Evolutionary conservation across 805 yeast species (phyloP).

Genomic region (Saccharomycopsis fodiens): DNA sequence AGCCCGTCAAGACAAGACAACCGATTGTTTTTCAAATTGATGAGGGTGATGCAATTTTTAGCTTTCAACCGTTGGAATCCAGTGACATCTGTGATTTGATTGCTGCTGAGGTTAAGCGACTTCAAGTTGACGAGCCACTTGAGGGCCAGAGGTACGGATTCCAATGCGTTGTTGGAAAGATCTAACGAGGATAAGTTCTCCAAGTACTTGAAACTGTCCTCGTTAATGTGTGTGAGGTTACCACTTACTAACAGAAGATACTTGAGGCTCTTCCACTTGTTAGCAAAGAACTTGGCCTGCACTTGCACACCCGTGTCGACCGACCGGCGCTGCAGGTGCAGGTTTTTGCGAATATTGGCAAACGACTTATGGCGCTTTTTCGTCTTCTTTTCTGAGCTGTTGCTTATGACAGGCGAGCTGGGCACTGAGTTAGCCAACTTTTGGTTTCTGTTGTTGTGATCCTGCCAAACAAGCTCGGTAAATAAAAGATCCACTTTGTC

Average conservation of each 20-base stretch:
- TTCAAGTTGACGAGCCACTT: conserved; percentile 40
- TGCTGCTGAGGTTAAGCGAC: conserved; percentile 46
- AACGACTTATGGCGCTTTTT: conserved; percentile 19
- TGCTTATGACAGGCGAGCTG: conserved; percentile 3
- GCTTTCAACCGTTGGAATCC: conserved; percentile 25
- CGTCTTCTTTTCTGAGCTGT: conserved; percentile 13
- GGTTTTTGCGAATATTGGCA: conserved; percentile 16
- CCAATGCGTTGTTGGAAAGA: conserved; percentile 45
- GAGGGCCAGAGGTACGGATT: conserved; percentile 46
- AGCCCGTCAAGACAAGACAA: conserved; percentile 36
- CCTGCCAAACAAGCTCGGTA: conserved; percentile 46
- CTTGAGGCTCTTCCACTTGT: conserved; percentile 32
- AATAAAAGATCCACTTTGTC: conserved; percentile 45
- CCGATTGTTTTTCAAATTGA: conserved; percentile 45
- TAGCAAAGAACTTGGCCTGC: conserved; percentile 13
- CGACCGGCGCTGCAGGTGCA: conserved; percentile 1
- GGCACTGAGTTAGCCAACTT: conserved; percentile 7
- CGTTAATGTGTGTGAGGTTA: conserved; percentile 28
- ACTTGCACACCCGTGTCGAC: neutral
- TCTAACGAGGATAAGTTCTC: conserved; percentile 38
- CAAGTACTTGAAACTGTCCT: conserved; percentile 27
- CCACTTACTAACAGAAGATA: conserved; percentile 36
- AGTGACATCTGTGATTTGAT: conserved; percentile 30
- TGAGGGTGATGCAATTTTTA: conserved; percentile 32
- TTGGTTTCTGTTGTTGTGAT: conserved; percentile 27